These are phyloP conservation scores for Turritis glabra DNA, from an alignment of 345 rosid species.

Conservation along the genomic window DNA sequence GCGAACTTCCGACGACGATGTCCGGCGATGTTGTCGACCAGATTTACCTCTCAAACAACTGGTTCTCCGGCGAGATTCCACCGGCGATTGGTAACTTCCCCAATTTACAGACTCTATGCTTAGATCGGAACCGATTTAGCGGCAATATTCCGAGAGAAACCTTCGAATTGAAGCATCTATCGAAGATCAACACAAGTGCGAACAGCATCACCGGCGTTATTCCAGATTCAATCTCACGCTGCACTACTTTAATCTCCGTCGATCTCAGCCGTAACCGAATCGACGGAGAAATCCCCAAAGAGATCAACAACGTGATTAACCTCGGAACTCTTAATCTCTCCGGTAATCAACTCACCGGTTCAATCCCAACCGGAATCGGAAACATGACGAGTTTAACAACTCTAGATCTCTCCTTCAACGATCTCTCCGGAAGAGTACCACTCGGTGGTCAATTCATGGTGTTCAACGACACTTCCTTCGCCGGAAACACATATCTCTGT, in stretches of 20 bases:
- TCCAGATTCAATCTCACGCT: slow-evolving; percentile 51
- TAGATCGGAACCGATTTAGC: slow-evolving; percentile 56
- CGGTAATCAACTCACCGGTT: slow-evolving; percentile 64
- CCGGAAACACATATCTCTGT: slow-evolving; percentile 74
- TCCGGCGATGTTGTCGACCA: slow-evolving; percentile 49
- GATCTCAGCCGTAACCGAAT: slow-evolving; percentile 74
- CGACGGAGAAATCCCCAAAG: slow-evolving; percentile 62
- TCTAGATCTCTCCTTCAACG: slow-evolving; percentile 75
- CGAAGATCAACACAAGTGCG: slow-evolving; percentile 51
- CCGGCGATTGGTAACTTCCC: slow-evolving; percentile 56
- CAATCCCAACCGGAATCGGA: slow-evolving; percentile 62
- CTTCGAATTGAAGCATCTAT: slow-evolving; percentile 49
- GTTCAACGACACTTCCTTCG: slow-evolving; percentile 67
- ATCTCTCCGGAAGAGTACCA: slow-evolving; percentile 66
- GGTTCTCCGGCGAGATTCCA: slow-evolving; percentile 68
- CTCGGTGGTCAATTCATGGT: slow-evolving; percentile 71
- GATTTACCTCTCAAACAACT: slow-evolving; percentile 56
- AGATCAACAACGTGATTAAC: slow-evolving; percentile 46
- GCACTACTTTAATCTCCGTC: slow-evolving; percentile 51
- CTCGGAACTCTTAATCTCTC: slow-evolving; percentile 71
- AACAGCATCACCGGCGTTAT: slow-evolving; percentile 67
- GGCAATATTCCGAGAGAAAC: slow-evolving; percentile 62
- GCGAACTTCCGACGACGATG: slow-evolving; percentile 66
- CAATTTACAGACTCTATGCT: slow-evolving; percentile 44
- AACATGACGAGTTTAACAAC: slow-evolving; percentile 73